These are phyloP conservation scores for Brassica juncea DNA, from an alignment of 345 rosid species.

Conservation along the genomic window DNA sequence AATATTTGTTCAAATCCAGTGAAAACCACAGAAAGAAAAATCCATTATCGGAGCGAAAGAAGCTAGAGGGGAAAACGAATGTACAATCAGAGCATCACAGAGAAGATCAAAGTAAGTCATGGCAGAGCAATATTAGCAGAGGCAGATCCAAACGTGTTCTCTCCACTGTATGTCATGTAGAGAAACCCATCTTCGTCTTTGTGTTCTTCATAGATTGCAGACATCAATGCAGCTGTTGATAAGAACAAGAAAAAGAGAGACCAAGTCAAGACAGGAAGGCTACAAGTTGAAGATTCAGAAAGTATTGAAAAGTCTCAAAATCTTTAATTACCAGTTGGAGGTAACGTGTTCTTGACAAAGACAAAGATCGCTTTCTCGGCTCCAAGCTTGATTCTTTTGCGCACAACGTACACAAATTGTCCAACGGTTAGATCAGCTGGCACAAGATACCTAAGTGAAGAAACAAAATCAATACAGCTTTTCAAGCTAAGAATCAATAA, in stretches of 20 bases:
- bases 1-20: slow-evolving; percentile 12
- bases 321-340: slow-evolving; percentile 59
- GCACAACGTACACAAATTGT: slow-evolving; percentile 79
- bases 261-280: neutral
- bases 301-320: neutral
- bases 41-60: slow-evolving; percentile 17
- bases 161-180: slow-evolving; percentile 83
- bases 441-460: slow-evolving; percentile 64
- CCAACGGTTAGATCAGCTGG: slow-evolving; percentile 84
- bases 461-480: neutral
- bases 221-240: slow-evolving; percentile 64
- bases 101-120: neutral
- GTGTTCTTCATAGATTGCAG: slow-evolving; percentile 76
- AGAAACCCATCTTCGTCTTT: slow-evolving; percentile 85
- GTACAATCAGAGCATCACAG: slow-evolving; percentile 23
- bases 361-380: slow-evolving; percentile 87
- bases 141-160: slow-evolving; percentile 67
- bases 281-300: neutral
- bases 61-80: slow-evolving; percentile 14
- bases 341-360: slow-evolving; percentile 74
- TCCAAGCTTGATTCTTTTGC: slow-evolving; percentile 78
- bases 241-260: slow-evolving; percentile 16
- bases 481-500: too few relatives aligned
- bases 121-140: slow-evolving; percentile 25
- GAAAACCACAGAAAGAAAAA: neutral